Base-by-base conservation (phyloP, 2,329 filamentous ascomycete genomes). In the Claviceps quebecensis region DNA sequence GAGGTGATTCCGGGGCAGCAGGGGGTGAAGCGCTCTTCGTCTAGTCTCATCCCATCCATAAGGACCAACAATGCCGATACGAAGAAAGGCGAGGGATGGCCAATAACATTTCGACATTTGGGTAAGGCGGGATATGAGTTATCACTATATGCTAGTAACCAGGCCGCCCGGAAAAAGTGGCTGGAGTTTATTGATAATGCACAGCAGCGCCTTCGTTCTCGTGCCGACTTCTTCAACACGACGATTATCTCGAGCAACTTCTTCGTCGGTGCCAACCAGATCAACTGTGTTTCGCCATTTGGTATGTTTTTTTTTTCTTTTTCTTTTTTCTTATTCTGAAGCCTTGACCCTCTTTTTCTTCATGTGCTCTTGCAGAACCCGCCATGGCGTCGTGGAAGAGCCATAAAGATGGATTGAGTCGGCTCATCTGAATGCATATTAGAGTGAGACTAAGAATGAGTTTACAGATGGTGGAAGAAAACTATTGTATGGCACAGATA, bases 91-190 rank as follows among this genome's bases (percentile, higher is more conserved):
- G 87, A 95, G 59, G 88, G 87, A 46, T 94, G 87, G 70, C 93
- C 93, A 0, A 94, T 98, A 55, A 97, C 91, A 2, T 98, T 98
- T 75, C 84, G 87, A 59, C 89, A 96, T 73, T 77, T 98, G 54
- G 93, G 93, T 47, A 96, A 95, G 68, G 90, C 89, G 50, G 93
- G 91, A 36, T 98, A 96, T 63, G 91, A 96, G 65, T 73, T 89
- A 60, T 93, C 90, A 3, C 75, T 98, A 4, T 97, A 85, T 67
- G 91, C 89, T 46, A 82, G 84, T 9, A 94, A 87, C 53, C 84
- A 87, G 59, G 85, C 87, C 8, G 87, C 88, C 26, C 80, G 93
- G 53, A 87, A 91, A 66, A 98, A 97, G 69, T 98, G 93, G 84
- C 88, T 98, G 64, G 90, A 98, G 69, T 84, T 87, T 62, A 96